Percentiles rank a stretch among this genome's conserved stretches.
phyloP scores from a whole-genome alignment of 805 yeast species.

The Candida silvicultrix region DNA sequence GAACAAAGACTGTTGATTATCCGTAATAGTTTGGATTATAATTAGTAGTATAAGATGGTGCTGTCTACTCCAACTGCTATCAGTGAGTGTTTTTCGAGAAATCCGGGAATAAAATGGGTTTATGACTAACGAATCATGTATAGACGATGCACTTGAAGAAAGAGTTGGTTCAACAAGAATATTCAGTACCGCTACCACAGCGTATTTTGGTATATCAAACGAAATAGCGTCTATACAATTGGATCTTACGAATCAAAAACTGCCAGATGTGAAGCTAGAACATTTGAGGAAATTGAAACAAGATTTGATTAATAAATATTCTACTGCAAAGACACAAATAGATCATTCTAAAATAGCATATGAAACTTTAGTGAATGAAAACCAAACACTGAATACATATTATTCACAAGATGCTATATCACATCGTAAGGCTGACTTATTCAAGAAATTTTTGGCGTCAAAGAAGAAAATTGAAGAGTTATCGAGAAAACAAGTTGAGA shows the following conservation, averaged over 20 bases:
- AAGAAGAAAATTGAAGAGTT: slow-evolving; percentile 12
- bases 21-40: too few relatives aligned
- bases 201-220: neutral
- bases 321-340: slow-evolving; percentile 5
- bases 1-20: too few relatives aligned
- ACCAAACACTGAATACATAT: neutral
- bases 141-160: slow-evolving; percentile 1
- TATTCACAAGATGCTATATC: slow-evolving; percentile 5
- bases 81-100: neutral
- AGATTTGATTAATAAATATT: slow-evolving; percentile 5
- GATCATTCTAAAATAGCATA: slow-evolving; percentile 9
- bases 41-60: neutral
- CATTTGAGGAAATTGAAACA: slow-evolving; percentile 3
- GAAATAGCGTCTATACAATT: neutral
- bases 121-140: neutral
- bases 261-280: neutral
- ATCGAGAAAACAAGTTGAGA: slow-evolving; percentile 10
- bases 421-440: slow-evolving; percentile 5
- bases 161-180: slow-evolving; percentile 1
- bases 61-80: neutral
- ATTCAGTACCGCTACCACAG: neutral
- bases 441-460: slow-evolving; percentile 7
- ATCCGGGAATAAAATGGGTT: neutral
- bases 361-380: slow-evolving; percentile 3
- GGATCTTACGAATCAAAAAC: neutral